A percentile compares a stretch with the other conserved stretches of the same genome.
Evolutionary conservation across 2,329 filamentous ascomycete genomes (phyloP).

Genomic region (Xylariales sp.): DNA sequence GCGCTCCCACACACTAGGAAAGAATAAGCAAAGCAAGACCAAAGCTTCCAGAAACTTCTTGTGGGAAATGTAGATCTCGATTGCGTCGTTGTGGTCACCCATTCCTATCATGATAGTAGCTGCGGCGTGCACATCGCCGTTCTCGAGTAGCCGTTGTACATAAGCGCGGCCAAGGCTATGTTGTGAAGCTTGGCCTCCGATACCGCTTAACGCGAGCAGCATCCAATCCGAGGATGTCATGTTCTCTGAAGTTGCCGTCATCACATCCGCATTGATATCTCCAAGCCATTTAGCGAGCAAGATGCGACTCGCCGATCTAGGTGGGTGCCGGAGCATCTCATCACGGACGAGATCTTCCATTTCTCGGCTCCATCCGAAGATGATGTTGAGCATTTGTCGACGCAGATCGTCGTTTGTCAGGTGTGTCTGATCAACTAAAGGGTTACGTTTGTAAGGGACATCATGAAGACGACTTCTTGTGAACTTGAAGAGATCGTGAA

Average conservation of each 20-base stretch:
- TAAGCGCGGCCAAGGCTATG: constrained; percentile 92
- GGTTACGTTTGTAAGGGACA: constrained; percentile 80
- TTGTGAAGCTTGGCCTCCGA: constrained; percentile 80
- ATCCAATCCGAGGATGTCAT: constrained; percentile 98
- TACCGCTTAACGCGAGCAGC: constrained; percentile 89
- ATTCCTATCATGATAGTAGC: constrained; percentile 93
- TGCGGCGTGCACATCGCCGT: constrained; percentile 89
- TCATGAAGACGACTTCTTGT: constrained; percentile 84
- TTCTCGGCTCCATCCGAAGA: constrained; percentile 95
- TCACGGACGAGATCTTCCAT: constrained; percentile 84
- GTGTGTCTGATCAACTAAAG: constrained; percentile 65
- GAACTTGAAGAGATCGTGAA: constrained; percentile 86
- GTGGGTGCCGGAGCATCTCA: constrained; percentile 79
- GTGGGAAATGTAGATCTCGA: constrained; percentile 95
- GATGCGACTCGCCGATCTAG: constrained; percentile 81
- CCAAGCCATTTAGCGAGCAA: constrained; percentile 93
- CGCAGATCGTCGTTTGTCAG: constrained; percentile 84
- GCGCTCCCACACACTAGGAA: constrained; percentile 88
- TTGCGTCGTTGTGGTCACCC: constrained; percentile 91
- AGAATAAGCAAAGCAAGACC: constrained; percentile 84
- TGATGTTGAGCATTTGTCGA: constrained; percentile 88
- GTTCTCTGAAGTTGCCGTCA: constrained; percentile 83
- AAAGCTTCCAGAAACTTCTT: constrained; percentile 93
- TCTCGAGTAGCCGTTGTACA: constrained; percentile 88
- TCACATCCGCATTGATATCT: constrained; percentile 82